Conservation (phyloP, 805 yeast genomes). For the Cyberlindnera veronae region DNA sequence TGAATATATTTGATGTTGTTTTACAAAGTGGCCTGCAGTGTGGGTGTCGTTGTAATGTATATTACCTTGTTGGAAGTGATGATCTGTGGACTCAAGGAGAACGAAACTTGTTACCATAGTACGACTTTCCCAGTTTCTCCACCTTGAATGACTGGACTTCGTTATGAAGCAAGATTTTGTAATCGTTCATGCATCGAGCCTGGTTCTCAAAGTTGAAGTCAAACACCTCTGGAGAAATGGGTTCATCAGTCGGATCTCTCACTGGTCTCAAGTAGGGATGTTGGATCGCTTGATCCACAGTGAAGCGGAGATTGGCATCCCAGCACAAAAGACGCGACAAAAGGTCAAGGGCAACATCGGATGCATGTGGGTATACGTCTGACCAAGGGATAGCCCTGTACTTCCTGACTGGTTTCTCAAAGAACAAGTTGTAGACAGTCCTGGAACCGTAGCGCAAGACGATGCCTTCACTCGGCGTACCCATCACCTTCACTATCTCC, state of each 20-base stretch:
- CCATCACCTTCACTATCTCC: constrained; percentile 66
- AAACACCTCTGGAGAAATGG: constrained; percentile 45
- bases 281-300: constrained; percentile 52
- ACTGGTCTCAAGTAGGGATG: constrained; percentile 55
- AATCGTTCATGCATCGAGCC: constrained; percentile 36
- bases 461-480: constrained; percentile 57
- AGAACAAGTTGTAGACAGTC: constrained; percentile 44
- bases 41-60: no score
- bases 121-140: no score
- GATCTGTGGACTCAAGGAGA: no score
- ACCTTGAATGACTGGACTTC: constrained; percentile 52
- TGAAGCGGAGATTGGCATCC: constrained; percentile 53
- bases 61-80: no score
- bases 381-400: constrained; percentile 45
- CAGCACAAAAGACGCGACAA: constrained; percentile 57
- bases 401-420: constrained; percentile 41
- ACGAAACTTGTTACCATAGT: no score
- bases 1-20: no score
- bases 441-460: constrained; percentile 43
- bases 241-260: constrained; percentile 55
- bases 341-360: constrained; percentile 46
- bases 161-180: constrained; percentile 45
- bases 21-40: no score
- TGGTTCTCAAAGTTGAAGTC: constrained; percentile 64
- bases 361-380: constrained; percentile 60